phyloP scores from a whole-genome alignment of 257 asterid species.

The Cynanchum wilfordii region DNA sequence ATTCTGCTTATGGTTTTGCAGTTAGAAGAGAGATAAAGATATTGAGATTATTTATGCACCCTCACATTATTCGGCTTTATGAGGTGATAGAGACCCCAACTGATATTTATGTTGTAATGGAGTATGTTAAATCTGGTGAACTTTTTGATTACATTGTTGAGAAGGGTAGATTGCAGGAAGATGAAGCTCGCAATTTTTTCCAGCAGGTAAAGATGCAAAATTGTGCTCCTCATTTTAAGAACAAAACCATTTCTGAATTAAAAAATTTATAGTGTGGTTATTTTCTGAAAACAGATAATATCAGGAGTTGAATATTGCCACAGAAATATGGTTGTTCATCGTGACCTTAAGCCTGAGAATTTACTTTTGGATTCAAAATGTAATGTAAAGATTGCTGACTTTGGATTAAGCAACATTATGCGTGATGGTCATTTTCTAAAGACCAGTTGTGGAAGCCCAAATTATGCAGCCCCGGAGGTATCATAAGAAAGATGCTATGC shows the following conservation, averaged over 20 bases:
- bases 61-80: constrained; percentile 93
- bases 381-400: constrained; percentile 90
- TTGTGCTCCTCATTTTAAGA: not conserved
- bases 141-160: constrained; percentile 97
- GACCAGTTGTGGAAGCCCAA: constrained; percentile 97
- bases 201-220: constrained; percentile 65
- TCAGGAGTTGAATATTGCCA: constrained; percentile 98
- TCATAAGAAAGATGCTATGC: not conserved
- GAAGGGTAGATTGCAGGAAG: constrained; percentile 86
- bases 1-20: constrained; percentile 36
- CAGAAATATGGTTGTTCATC: constrained; percentile 89
- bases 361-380: constrained; percentile 81
- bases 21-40: constrained; percentile 91
- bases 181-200: constrained; percentile 74
- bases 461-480: constrained; percentile 98
- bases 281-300: constrained; percentile 58
- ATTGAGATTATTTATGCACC: constrained; percentile 85
- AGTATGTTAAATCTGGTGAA: constrained; percentile 80
- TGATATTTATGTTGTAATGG: constrained; percentile 88
- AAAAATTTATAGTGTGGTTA: not conserved
- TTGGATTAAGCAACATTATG: constrained; percentile 90
- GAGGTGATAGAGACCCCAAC: constrained; percentile 88
- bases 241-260: not conserved
- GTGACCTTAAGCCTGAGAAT: constrained; percentile 95
- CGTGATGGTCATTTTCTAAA: constrained; percentile 94